Base-by-base conservation (phyloP, 148 eudicot genomes). In the Rhododendron vialii region DNA sequence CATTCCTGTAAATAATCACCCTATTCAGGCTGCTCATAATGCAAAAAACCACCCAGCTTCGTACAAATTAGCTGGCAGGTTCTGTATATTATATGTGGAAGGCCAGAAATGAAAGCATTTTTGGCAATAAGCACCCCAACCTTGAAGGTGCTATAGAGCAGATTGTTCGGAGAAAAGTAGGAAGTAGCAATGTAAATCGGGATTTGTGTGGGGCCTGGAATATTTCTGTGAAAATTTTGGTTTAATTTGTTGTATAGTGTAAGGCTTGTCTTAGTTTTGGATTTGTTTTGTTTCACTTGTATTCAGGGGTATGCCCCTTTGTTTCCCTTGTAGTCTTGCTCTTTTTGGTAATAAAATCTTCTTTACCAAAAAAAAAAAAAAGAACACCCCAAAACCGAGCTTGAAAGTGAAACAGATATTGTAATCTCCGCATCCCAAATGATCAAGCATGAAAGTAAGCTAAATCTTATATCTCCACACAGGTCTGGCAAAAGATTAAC, bases 1-100 rank as follows among this genome's bases (percentile, higher is more conserved):
- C 98, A 90, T 97, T 97, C 95, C 99, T 97, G 92, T 75, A 36
- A 78, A 86, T 47, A 78, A 85, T 43, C 67, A 18, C 76, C 89
- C 69, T 22, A 89, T 76, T 81, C 78, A 90, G 69, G 51, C 48
- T 30, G 80, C 41, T 45, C 48, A 83, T 55, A 75, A 17, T 38
- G 33, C 2, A 65, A 77, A 74, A 4, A 55, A 10, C 22, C 61
- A 33, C 47, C 41, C 65, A 67, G 74, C 33, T 67, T 26, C 12
- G 6, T 67, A 11, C 30, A 65, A 65, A 65, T 26, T 67, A 67
- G 33, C 35, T 67, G 35, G 33, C 74, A 2, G 17, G 35, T 11
- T 26, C 15, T 12, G 13, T 67, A 26, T 67, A 2, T 11, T 26
- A 67, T 4, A 67, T 26, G 26, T 67, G 33, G 33, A 26, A 67